Evolutionary conservation across 2,329 filamentous ascomycete genomes (phyloP).

Genomic region (Metarhizium robertsii): DNA sequence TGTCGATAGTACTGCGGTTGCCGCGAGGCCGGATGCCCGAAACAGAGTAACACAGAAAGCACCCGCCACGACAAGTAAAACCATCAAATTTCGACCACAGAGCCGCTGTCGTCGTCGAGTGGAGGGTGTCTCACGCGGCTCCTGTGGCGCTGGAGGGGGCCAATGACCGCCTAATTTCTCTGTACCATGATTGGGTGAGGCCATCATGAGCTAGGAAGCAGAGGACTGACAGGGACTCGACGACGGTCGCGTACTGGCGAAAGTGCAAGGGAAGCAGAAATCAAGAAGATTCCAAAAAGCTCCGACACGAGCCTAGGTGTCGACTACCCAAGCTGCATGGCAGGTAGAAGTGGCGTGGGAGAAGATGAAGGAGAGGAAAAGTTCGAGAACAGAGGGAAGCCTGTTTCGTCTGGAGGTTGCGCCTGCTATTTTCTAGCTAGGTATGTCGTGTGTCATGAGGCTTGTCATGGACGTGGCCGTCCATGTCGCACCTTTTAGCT

Average conservation of each 20-base stretch:
- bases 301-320: background rate
- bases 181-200: constrained; percentile 1
- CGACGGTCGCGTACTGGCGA: background rate
- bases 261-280: background rate
- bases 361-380: background rate
- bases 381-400: background rate
- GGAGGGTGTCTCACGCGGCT: background rate
- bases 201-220: constrained; percentile 4
- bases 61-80: constrained; percentile 8
- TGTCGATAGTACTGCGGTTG: constrained; percentile 9
- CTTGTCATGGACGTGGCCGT: background rate
- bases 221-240: background rate
- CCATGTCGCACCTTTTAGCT: background rate
- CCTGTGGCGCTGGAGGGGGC: background rate
- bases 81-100: constrained; percentile 6
- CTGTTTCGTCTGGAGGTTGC: background rate
- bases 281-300: background rate
- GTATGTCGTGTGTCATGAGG: background rate
- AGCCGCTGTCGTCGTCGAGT: background rate
- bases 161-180: constrained; percentile 1
- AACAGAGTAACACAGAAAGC: constrained; percentile 9
- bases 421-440: background rate
- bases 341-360: background rate
- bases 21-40: constrained; percentile 10
- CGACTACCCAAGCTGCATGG: background rate